Evolutionary conservation across 1,284 basidiomycete genomes (phyloP).

Genomic region (Takashimella tepidaria): DNA sequence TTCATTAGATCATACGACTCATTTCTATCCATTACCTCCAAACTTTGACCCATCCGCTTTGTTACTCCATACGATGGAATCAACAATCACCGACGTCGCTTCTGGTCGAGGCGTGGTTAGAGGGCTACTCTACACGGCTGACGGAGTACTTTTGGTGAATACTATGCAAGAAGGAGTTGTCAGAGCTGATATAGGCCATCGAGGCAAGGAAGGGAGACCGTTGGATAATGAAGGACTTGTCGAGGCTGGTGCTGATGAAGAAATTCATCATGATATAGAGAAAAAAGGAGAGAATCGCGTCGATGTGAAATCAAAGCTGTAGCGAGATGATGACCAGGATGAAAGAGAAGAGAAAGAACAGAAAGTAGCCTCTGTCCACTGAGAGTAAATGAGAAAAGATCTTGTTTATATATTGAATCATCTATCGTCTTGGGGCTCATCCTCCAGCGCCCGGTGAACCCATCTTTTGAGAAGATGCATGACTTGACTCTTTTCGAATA

Average conservation of each 20-base stretch:
- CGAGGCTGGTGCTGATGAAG: slow-evolving; percentile 24
- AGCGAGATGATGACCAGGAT: too few species aligned
- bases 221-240: slow-evolving; percentile 23
- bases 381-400: too few species aligned
- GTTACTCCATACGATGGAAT: slow-evolving; percentile 72
- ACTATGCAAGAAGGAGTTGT: slow-evolving; percentile 75
- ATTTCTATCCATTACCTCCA: slow-evolving; percentile 68
- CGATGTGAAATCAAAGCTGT: slow-evolving; percentile 29
- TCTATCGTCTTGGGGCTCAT: too few species aligned
- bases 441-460: too few species aligned
- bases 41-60: slow-evolving; percentile 72
- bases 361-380: too few species aligned
- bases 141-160: slow-evolving; percentile 67
- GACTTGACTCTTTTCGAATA: too few species aligned
- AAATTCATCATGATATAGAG: slow-evolving; percentile 12
- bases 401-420: too few species aligned
- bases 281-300: neutral
- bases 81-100: slow-evolving; percentile 56
- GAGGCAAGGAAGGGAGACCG: slow-evolving; percentile 16
- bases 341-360: too few species aligned
- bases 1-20: slow-evolving; percentile 77
- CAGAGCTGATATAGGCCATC: slow-evolving; percentile 31
- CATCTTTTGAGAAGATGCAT: too few species aligned
- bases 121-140: slow-evolving; percentile 69
- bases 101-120: slow-evolving; percentile 67